A percentile compares a stretch with the other conserved stretches of the same genome.
These are phyloP conservation scores for Candida suzukii DNA, from an alignment of 805 yeast genomes.

Conservation along the genomic window DNA sequence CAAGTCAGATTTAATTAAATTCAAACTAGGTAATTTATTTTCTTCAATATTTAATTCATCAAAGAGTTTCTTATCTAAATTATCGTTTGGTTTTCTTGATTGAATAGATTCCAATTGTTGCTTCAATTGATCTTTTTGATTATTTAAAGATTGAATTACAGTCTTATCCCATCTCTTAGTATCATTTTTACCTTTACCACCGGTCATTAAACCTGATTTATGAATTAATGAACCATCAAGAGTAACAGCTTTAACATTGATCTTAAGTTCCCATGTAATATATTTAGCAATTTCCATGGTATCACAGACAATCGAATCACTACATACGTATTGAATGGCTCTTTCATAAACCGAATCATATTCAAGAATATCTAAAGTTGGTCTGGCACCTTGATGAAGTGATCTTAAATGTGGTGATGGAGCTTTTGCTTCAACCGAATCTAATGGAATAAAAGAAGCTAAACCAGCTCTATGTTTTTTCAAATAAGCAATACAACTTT, in stretches of 20 bases:
- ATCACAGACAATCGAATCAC: constrained; percentile 75
- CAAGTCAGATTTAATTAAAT: constrained; percentile 19
- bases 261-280: constrained; percentile 58
- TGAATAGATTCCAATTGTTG: constrained; percentile 35
- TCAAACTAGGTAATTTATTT: constrained; percentile 18
- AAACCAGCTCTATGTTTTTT: constrained; percentile 82
- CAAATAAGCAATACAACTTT: constrained; percentile 67
- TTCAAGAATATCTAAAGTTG: constrained; percentile 68
- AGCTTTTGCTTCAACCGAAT: constrained; percentile 55
- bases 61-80: constrained; percentile 47
- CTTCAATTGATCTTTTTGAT: constrained; percentile 44
- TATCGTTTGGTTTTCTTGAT: constrained; percentile 41
- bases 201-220: constrained; percentile 86
- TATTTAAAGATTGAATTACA: constrained; percentile 48
- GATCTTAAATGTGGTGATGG: constrained; percentile 49
- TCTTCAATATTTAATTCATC: constrained; percentile 49
- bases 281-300: constrained; percentile 58
- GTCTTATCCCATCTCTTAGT: constrained; percentile 66
- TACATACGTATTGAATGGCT: constrained; percentile 76
- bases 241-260: constrained; percentile 65
- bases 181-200: constrained; percentile 60
- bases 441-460: constrained; percentile 85
- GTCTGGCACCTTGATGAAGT: constrained; percentile 46
- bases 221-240: constrained; percentile 81
- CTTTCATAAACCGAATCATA: constrained; percentile 62